Evolutionary conservation across 1,284 basidiomycete genomes (phyloP), one percentile per base, ranked within the genome.

Genomic region (Tremellales sp.): DNA sequence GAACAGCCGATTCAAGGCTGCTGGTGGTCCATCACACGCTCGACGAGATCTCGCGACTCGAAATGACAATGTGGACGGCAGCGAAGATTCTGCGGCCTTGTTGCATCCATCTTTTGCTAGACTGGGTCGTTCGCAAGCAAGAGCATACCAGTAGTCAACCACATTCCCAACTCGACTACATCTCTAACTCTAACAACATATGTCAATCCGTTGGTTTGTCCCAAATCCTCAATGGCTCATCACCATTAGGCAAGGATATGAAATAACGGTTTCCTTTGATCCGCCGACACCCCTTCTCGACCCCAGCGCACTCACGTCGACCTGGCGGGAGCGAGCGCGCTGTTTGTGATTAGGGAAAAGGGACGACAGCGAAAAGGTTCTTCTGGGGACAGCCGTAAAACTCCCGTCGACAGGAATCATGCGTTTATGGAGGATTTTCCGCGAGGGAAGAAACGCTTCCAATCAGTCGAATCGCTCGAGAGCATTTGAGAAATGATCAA

Each of bases 191-290:
- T n/a, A n/a, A 39, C 18, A 21, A 56, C 19, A 53, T 13, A 61
- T 66, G 62, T 65, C 59, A 61, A 50, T 58, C 62, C 64, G 64
- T 66, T 66, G 64, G 64, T 66, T 66, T 66, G 60, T 61, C 64
- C 64, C 60, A 66, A 66, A 57, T 56, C 62, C 56, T 61, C 58
- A 64, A 50, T 34, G 61, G 57, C 57, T 47, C 60, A 64, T 53
- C 52, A 54, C 57, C 60, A 40, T 54, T 62, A 66, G 53, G 62
- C 60, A 66, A 65, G 64, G 62, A 66, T 65, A 66, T 66, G 64
- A 66, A 66, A 66, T 66, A 66, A 66, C 64, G 61, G 62, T 51
- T 51, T 45, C 53, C 47, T 19, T 47, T 46, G 49, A 44, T 50
- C 45, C 50, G 45, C 40, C 43, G 27, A 21, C 51, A 31, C 40